Evolutionary conservation across 306 rosid genomes (phyloP), one percentile per base, ranked within the genome.

Genomic region (Trichosanthes cucumerina): DNA sequence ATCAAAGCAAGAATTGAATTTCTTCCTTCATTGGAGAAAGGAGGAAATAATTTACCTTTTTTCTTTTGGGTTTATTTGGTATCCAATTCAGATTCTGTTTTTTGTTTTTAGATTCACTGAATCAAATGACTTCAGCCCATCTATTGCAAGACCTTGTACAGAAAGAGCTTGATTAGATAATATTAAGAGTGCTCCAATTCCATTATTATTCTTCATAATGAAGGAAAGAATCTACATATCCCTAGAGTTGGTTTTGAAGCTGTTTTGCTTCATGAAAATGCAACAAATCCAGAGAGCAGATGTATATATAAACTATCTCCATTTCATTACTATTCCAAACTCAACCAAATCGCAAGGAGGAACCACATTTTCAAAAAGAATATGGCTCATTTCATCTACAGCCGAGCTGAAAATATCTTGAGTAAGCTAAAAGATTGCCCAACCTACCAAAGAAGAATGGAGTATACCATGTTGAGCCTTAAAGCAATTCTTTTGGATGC

Each of bases 321-420:
- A 65, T 19, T 36, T 63, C 19, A 12, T 59, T 4, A 26, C 38
- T 16, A 60, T 62, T 62, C 21, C 21, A 15, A 36, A 64, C 72
- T 34, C 72, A 5, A 64, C 13, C 13, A 34, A 64, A 34, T 36
- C 10, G 7, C 19, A 18, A 62, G 69, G n/a, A 54, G 33, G n/a
- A 66, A 21, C 74, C 1, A 19, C 3, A n/a, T 16, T 66, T 66
- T 66, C 49, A 10, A 44, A 12, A 13, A 43, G 6, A 70, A 24
- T 24, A 70, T 70, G 76, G 56, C 76, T 70, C 6, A 44, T 28
- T 50, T 28, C 78, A 74, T 74, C 78, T 31, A 70, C 76, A 50
- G 9, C 63, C 59, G 3, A 15, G 78, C 78, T 31, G 78, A 50
- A 74, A 74, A 50, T 44, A 74, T 74, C 78, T 74, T 74, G 62